Evolutionary conservation across 176 grass and related monocot species (phyloP), one percentile per base, ranked within the genome.

Genomic region (Oryza coarctata): DNA sequence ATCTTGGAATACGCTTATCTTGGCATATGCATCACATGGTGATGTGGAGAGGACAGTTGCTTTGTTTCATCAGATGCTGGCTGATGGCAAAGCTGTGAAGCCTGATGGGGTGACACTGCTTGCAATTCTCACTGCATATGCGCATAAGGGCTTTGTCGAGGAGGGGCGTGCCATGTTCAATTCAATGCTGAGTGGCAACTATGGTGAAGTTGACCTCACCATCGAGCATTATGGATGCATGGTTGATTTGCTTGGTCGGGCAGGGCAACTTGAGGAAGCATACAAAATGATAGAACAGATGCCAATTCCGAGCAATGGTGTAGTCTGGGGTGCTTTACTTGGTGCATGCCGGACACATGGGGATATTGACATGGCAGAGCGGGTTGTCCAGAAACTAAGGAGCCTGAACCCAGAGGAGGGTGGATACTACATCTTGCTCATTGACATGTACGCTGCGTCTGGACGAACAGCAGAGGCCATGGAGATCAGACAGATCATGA

Each of bases 191-290:
- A 82, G 30, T 33, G 91, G 85, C 10, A 29, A 72, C 13, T 89
- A 70, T 80, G 81, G 70, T 15, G 82, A 69, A 60, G 31, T 90
- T 43, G 69, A 85, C 36, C 18, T 85, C 55, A 79, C 74, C 0
- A 41, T 88, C 0, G 79, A 90, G 85, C 91, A 93, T 79, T 86
- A 93, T 12, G 88, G 91, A 3, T 93, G 91, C 80, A 82, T 93
- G 69, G 91, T 93, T 23, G 85, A 93, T 65, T 70, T 90, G 82
- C 82, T 93, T 61, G 88, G 88, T 27, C 63, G 88, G 74, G 85
- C 88, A 29, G 88, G 91, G 31, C 74, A 77, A 63, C 78, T 93
- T 3, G 70, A 80, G 34, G 88, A 93, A 70, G 88, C 91, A 5
- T 81, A 88, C 32, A 28, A 31, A 30, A 70, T 90, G 62, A 90